Conservation (phyloP, 2,329 filamentous ascomycete genomes). For the Fusarium oxysporum region DNA sequence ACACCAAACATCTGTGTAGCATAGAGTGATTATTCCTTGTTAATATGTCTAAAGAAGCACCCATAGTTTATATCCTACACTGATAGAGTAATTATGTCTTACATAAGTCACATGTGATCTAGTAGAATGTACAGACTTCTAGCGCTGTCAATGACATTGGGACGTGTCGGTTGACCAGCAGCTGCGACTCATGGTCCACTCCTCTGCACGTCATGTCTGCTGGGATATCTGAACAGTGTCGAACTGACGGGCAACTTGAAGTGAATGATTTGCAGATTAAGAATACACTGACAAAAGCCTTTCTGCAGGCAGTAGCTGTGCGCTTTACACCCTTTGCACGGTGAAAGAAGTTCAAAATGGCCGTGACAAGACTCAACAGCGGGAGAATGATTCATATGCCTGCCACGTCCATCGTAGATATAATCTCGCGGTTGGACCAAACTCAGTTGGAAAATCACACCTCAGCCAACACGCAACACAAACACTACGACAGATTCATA, state of each 20-base stretch:
- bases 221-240: rapidly evolving
- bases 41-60: too few relatives aligned
- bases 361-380: rapidly evolving
- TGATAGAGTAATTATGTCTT: too few relatives aligned
- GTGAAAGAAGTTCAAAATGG: rapidly evolving
- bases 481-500: too few relatives aligned
- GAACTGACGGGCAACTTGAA: rapidly evolving
- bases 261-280: rapidly evolving
- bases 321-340: rapidly evolving
- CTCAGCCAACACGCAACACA: too few relatives aligned
- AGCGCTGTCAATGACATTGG: rapidly evolving
- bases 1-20: too few relatives aligned
- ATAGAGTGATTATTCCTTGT: too few relatives aligned
- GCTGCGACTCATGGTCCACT: too few relatives aligned
- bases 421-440: too few relatives aligned
- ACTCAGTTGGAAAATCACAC: too few relatives aligned
- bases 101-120: rapidly evolving
- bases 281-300: background rate
- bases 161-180: rapidly evolving
- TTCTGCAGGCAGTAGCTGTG: rapidly evolving
- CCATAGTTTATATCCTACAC: too few relatives aligned
- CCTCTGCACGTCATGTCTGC: background rate
- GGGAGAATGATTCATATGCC: rapidly evolving
- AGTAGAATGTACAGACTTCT: rapidly evolving
- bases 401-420: too few relatives aligned